These are phyloP conservation scores for Trametes versicolor DNA, from an alignment of 1,284 basidiomycete species.

Conservation along the genomic window DNA sequence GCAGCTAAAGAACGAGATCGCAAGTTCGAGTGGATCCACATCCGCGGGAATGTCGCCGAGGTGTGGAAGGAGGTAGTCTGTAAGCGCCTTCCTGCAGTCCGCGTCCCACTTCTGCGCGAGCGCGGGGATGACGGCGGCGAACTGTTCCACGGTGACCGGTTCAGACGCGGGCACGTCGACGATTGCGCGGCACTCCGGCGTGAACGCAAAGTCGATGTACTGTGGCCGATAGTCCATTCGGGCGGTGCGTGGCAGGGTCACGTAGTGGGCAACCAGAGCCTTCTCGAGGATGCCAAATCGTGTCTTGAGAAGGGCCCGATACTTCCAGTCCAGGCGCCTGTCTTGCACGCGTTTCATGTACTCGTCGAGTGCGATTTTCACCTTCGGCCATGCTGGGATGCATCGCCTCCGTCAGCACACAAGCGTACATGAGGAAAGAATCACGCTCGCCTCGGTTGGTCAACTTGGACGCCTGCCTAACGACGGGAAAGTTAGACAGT, in stretches of 20 bases:
- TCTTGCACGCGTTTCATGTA: background rate
- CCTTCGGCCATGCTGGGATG: slow-evolving; percentile 12
- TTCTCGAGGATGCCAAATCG: slow-evolving; percentile 10
- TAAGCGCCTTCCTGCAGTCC: slow-evolving; percentile 4
- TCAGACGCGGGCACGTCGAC: slow-evolving; percentile 5
- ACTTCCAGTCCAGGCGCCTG: background rate
- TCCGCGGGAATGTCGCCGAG: background rate
- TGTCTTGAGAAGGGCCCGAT: background rate
- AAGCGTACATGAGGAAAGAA: no score
- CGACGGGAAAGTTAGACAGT: no score
- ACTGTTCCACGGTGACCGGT: slow-evolving; percentile 6
- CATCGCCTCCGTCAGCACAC: no score
- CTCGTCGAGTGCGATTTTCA: background rate
- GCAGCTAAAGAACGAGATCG: no score
- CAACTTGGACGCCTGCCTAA: slow-evolving; percentile 10
- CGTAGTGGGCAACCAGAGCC: slow-evolving; percentile 11
- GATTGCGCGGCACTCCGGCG: slow-evolving; percentile 1
- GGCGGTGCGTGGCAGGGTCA: slow-evolving; percentile 5
- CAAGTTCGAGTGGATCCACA: slow-evolving; percentile 17
- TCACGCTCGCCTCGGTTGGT: slow-evolving; percentile 8
- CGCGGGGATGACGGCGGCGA: background rate
- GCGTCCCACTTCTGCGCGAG: slow-evolving; percentile 1
- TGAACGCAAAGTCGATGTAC: slow-evolving; percentile 16
- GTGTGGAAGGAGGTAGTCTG: background rate
- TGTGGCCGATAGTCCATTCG: slow-evolving; percentile 11